Evolutionary conservation across 257 asterid species (phyloP).

Genomic region (Eucommia ulmoides): DNA sequence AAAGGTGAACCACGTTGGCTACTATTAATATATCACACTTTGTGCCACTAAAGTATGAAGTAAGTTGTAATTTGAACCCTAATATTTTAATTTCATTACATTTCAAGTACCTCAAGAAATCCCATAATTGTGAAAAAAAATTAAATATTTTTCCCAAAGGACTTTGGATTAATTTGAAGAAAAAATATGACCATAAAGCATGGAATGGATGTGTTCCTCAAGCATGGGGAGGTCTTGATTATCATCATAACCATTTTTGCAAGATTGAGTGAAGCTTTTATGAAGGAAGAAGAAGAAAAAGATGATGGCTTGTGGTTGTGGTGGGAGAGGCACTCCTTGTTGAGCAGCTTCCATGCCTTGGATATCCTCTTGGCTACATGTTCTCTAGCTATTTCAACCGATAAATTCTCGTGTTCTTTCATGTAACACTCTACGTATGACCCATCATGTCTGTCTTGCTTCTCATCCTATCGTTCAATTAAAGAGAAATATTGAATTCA

Average conservation of each 20-base stretch:
- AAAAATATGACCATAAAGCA: too few relatives aligned
- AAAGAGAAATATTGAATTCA: background rate
- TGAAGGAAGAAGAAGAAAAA: conserved; percentile 12
- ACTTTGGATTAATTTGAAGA: too few relatives aligned
- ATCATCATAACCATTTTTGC: conserved; percentile 28
- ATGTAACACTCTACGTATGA: conserved; percentile 28
- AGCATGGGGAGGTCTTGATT: conserved; percentile 12
- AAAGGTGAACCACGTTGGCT: too few relatives aligned
- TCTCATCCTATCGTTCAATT: conserved; percentile 22
- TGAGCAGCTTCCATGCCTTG: conserved; percentile 23
- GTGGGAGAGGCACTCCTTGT: conserved; percentile 18
- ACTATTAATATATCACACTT: too few relatives aligned
- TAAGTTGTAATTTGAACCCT: too few relatives aligned
- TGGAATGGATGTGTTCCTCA: conserved; percentile 8
- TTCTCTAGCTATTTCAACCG: conserved; percentile 17
- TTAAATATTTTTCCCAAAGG: too few relatives aligned
- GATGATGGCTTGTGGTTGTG: too few relatives aligned
- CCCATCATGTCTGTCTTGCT: conserved; percentile 32
- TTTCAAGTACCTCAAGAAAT: too few relatives aligned
- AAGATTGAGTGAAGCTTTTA: conserved; percentile 16
- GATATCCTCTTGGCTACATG: conserved; percentile 18
- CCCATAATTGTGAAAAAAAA: too few relatives aligned
- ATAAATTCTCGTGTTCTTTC: conserved; percentile 15
- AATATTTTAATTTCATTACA: too few relatives aligned
- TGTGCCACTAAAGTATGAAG: too few relatives aligned